Evolutionary conservation across 768 basidiomycete genomes (phyloP).

Genomic region (Sutorius australiensis): DNA sequence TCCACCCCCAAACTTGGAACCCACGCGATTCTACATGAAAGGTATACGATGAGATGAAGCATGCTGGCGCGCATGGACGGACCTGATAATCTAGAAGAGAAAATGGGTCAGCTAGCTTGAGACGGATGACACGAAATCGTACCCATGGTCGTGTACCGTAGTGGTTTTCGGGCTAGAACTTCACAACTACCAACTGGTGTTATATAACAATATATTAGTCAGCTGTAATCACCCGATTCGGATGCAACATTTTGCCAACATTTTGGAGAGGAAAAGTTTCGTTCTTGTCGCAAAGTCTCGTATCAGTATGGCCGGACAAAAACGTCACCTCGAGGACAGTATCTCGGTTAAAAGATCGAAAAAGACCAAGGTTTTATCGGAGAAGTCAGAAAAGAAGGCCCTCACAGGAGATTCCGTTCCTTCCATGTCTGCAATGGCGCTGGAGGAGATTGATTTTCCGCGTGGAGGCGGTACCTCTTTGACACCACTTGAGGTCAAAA

Average conservation of each 20-base stretch:
- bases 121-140: neutral
- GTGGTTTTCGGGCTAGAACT: no score
- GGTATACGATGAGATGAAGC: neutral
- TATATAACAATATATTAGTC: neutral
- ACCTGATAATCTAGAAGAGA: conserved; percentile 63
- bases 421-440: conserved; percentile 37
- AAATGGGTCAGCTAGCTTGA: conserved; percentile 4
- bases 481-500: conserved; percentile 86
- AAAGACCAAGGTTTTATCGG: conserved; percentile 49
- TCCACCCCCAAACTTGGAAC: conserved; percentile 93
- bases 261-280: neutral
- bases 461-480: conserved; percentile 89
- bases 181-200: no score
- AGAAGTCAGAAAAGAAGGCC: conserved; percentile 25
- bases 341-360: conserved; percentile 50
- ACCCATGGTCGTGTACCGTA: conserved; percentile 34
- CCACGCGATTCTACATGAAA: conserved; percentile 78
- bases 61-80: conserved; percentile 6
- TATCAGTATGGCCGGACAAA: conserved; percentile 45
- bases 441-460: conserved; percentile 89
- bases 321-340: conserved; percentile 59
- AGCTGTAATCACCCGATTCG: conserved; percentile 11
- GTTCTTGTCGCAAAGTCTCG: neutral
- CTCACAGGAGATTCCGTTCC: conserved; percentile 28
- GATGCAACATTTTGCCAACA: conserved; percentile 1